Base-by-base conservation (phyloP, 2,329 filamentous ascomycete species). In the Aspergillus proliferans region DNA sequence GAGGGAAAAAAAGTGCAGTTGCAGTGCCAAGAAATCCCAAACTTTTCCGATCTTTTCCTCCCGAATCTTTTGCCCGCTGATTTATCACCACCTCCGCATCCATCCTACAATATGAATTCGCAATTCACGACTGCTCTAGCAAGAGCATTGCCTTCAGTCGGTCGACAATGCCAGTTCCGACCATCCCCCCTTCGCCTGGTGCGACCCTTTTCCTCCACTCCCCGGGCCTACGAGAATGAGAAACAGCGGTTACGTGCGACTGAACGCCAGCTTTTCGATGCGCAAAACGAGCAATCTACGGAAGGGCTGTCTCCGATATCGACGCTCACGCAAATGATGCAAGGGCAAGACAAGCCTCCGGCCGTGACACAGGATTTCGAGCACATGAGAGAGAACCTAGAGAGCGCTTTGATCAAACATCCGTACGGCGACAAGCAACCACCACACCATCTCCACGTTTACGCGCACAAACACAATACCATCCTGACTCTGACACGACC, bases 401-500 rank as follows among this genome's bases (percentile, higher is more conserved):
- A 68, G 60, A 58, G 60, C 47, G 62, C 65, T 45, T 60, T 69
- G 60, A 58, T 66, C 52, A 64, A 58, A 49, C 52, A 63, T 43
- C 65, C 67, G 24, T 70, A 70, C 52, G 58, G 61, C 56, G 67
- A 68, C 48, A 62, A 62, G 34, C 53, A 58, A 42, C 66, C 67
- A 59, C 85, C 87, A 2, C 89, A 89, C 74, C 89, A 95, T 68
- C 79, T 98, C 55, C 88, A 95, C 74, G 77, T 98, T 67, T 92
- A 83, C 72, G 75, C 86, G 24, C 85, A 87, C 68, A 94, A 89
- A 74, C 93, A 96, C 80, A 98, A 98, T 75, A 93, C 88, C 18
- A 89, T 97, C 71, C 81, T 98, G 62, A 96, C 91, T 1, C 81
- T 96, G 57, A 88, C 90, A 19, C 84, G 85, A 62, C 91, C 93